phyloP scores from a whole-genome alignment of 306 rosid species.

The Fagus crenata region DNA sequence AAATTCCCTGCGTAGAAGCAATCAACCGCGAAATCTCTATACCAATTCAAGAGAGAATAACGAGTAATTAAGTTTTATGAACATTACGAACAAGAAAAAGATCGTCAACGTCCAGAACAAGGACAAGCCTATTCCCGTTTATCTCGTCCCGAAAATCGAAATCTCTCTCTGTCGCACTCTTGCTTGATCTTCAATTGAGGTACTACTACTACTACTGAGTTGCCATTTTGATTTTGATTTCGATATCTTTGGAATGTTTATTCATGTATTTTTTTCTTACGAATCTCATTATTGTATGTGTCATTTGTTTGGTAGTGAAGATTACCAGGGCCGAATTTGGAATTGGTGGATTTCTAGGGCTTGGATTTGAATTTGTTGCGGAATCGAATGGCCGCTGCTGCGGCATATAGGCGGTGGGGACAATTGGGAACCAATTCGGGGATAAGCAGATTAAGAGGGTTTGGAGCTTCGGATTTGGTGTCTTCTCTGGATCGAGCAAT shows the following conservation, averaged over 20 bases:
- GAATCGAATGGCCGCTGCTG: conserved; percentile 67
- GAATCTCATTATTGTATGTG: conserved; percentile 2
- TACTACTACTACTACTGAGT: background rate
- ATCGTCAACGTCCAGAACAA: background rate
- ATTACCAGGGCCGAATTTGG: conserved; percentile 10
- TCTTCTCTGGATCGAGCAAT: conserved; percentile 31
- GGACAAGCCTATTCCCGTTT: background rate
- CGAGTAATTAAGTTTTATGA: background rate
- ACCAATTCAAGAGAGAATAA: background rate
- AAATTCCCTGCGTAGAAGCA: background rate
- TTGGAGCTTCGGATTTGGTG: conserved; percentile 37
- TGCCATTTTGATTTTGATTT: background rate
- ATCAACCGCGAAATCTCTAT: background rate
- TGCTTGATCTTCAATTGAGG: conserved; percentile 15
- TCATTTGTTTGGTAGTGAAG: conserved; percentile 20
- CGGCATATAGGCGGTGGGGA: conserved; percentile 58
- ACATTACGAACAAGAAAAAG: background rate
- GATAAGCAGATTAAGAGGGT: conserved; percentile 40
- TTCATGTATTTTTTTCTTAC: background rate
- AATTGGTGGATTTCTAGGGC: conserved; percentile 15
- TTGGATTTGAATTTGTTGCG: conserved; percentile 18
- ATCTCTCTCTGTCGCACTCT: background rate
- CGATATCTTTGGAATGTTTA: background rate
- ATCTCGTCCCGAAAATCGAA: background rate
- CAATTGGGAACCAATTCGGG: conserved; percentile 38